Percentiles rank a stretch among this genome's conserved stretches.
Evolutionary conservation across 257 asterid species (phyloP).

Genomic region (Scutellaria barbata): DNA sequence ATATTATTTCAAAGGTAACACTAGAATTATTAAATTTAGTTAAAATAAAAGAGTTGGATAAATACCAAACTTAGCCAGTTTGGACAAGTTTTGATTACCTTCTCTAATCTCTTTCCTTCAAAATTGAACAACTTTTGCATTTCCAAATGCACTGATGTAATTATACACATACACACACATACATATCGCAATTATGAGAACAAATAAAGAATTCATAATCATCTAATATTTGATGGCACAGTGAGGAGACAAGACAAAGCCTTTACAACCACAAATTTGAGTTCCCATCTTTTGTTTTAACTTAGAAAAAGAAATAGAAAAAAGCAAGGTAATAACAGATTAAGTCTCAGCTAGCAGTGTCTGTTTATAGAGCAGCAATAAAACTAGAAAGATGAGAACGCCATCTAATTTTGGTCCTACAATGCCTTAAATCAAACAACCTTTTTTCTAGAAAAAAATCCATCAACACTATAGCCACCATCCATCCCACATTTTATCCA

Average conservation of each 20-base stretch:
- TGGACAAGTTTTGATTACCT: too few relatives aligned
- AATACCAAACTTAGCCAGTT: too few relatives aligned
- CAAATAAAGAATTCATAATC: neutral
- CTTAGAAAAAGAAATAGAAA: too few relatives aligned
- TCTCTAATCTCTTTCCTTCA: too few relatives aligned
- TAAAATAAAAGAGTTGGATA: too few relatives aligned
- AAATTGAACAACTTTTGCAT: too few relatives aligned
- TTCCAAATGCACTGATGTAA: too few relatives aligned
- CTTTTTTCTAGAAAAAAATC: conserved; percentile 15
- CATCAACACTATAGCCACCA: conserved; percentile 10
- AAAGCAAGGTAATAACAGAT: neutral
- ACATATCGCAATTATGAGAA: too few relatives aligned
- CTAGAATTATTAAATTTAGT: too few relatives aligned
- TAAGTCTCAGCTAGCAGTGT: conserved; percentile 2
- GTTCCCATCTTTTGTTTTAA: neutral
- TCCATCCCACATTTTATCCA: conserved; percentile 30
- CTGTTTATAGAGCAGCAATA: conserved; percentile 8
- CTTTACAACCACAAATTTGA: conserved; percentile 26
- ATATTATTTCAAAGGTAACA: too few relatives aligned
- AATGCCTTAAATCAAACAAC: conserved; percentile 31
- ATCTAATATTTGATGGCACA: neutral
- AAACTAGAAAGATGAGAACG: conserved; percentile 15
- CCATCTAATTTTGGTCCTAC: conserved; percentile 37
- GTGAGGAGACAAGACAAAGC: conserved; percentile 10
- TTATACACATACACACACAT: too few relatives aligned